These are phyloP conservation scores for Sporothrix luriei DNA, from an alignment of 2,329 filamentous ascomycete genomes.

Conservation along the genomic window DNA sequence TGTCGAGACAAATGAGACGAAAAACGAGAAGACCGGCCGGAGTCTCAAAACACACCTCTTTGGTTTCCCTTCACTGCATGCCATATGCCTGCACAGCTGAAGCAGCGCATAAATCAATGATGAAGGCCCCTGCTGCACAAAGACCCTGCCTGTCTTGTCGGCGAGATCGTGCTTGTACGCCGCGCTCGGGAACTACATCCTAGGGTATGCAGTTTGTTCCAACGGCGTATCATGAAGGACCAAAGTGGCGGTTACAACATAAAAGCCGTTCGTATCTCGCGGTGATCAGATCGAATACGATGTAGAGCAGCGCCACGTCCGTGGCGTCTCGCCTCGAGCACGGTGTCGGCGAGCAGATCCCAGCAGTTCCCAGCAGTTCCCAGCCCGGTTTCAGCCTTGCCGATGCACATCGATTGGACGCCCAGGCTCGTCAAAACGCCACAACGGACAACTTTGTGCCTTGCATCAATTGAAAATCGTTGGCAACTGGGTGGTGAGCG, in stretches of 20 bases:
- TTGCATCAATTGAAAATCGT: not conserved
- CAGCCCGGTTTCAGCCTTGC: constrained; percentile 21
- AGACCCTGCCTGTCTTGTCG: not conserved
- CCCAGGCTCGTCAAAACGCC: not conserved
- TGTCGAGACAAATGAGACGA: too few relatives aligned
- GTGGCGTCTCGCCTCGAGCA: not conserved
- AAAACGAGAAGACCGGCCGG: too few relatives aligned
- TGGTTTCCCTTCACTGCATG: too few relatives aligned
- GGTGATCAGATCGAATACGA: not conserved
- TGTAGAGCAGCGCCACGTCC: not conserved
- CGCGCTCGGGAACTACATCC: not conserved
- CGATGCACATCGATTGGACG: not conserved
- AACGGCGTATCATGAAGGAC: not conserved
- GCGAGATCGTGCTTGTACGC: constrained; percentile 10
- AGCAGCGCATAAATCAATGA: not conserved
- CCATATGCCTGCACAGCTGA: too few relatives aligned
- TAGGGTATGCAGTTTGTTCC: not conserved
- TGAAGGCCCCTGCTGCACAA: not conserved
- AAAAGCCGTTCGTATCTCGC: not conserved
- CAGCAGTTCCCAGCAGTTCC: not conserved
- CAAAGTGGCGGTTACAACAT: not conserved
- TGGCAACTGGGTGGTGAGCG: too few relatives aligned
- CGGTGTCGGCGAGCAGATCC: constrained; percentile 5
- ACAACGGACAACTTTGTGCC: not conserved
- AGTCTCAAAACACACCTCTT: too few relatives aligned